Evolutionary conservation across 1,139 yeast genomes (phyloP).

Genomic region (Candida sp.): DNA sequence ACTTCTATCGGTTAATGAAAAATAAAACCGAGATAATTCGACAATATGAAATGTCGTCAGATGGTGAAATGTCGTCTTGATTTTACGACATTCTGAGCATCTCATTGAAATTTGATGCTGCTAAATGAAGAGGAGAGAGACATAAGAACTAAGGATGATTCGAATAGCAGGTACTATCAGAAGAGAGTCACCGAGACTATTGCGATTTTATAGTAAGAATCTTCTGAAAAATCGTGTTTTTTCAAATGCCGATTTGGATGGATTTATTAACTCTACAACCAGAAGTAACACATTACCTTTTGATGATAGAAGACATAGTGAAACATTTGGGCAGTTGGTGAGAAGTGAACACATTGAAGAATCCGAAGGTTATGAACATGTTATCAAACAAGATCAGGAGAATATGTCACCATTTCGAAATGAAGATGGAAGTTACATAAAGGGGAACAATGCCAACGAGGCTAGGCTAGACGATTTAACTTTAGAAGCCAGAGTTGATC

Average conservation of each 20-base stretch:
- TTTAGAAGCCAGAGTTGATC: conserved; percentile 45
- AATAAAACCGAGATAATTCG: no score
- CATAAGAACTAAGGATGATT: not conserved
- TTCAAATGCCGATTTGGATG: not conserved
- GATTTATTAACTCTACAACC: not conserved
- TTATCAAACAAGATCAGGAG: conserved; percentile 1
- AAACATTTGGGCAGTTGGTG: conserved; percentile 46
- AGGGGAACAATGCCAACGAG: conserved; percentile 45
- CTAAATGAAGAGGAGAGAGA: not conserved
- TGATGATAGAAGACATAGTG: conserved; percentile 26
- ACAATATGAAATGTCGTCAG: not conserved
- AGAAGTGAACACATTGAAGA: conserved; percentile 28
- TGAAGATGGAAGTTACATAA: conserved; percentile 35
- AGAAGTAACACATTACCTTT: conserved; percentile 21
- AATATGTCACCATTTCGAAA: conserved; percentile 32
- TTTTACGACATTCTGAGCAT: not conserved
- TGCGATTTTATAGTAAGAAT: not conserved
- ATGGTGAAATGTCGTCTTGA: not conserved
- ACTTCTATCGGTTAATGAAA: not conserved
- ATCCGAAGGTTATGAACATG: not conserved
- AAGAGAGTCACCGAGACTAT: not conserved
- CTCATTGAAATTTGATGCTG: not conserved
- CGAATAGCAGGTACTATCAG: conserved; percentile 1
- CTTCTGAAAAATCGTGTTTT: not conserved
- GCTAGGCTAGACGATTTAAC: conserved; percentile 53